Percentiles rank a stretch among this genome's conserved stretches.
Conservation (phyloP, 1,139 yeast species). For the Yamadazyma diddensiae region DNA sequence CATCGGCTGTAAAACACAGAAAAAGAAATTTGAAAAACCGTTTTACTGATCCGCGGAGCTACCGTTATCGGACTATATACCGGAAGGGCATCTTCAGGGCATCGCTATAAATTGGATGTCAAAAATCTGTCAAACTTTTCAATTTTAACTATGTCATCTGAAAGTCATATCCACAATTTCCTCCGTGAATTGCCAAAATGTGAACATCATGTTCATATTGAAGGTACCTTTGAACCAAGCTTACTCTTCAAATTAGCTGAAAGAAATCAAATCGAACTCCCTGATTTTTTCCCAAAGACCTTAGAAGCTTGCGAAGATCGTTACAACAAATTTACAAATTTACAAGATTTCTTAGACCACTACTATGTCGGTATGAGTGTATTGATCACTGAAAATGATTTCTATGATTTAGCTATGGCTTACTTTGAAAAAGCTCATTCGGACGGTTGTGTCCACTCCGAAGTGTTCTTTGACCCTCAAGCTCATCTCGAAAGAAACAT, state of each 20-base stretch:
- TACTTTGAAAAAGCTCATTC: conserved; percentile 59
- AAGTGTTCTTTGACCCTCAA: conserved; percentile 81
- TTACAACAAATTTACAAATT: conserved; percentile 57
- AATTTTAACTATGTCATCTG: neutral
- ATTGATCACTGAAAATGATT: conserved; percentile 62
- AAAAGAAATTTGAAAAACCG: too few relatives aligned
- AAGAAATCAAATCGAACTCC: conserved; percentile 54
- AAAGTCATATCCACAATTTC: conserved; percentile 32
- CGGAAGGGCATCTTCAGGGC: neutral
- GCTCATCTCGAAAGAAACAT: conserved; percentile 73
- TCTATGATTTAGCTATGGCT: conserved; percentile 69
- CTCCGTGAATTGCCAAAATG: conserved; percentile 72
- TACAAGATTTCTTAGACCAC: conserved; percentile 74
- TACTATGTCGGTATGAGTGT: conserved; percentile 80
- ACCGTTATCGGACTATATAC: neutral
- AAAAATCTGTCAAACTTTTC: conserved; percentile 8
- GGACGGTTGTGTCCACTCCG: conserved; percentile 67
- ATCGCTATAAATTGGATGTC: neutral
- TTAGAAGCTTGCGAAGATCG: conserved; percentile 53
- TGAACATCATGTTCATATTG: conserved; percentile 79
- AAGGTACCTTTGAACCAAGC: conserved; percentile 76
- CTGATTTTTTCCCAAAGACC: conserved; percentile 55
- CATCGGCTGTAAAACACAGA: too few relatives aligned
- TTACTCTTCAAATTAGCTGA: conserved; percentile 63
- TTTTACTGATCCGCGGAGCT: neutral